Base-by-base conservation (phyloP, 2,329 filamentous ascomycete species). In the Penicillium decumbens region DNA sequence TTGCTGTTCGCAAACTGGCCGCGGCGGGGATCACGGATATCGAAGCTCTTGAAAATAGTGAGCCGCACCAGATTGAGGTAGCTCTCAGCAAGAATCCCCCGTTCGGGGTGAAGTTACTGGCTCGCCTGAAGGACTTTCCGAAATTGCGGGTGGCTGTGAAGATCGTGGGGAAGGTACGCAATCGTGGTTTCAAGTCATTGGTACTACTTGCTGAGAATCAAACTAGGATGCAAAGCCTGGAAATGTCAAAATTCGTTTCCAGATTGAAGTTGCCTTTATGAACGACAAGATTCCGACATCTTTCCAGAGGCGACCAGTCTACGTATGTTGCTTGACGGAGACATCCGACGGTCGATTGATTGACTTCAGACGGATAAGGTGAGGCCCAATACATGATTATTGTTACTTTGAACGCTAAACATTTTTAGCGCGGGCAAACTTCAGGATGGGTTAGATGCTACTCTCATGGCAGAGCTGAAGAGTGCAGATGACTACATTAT, bases 71-170 rank as follows among this genome's bases (percentile, higher is more conserved):
- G 24, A 88, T 98, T 44, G 92, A 97, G 61, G 79, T 83, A 41
- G 72, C 89, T 23, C 68, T 95, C 41, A 85, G 83, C 55, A 85
- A 86, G 46, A 89, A 95, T 57, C 88, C 90, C 0, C 89, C 92
- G 0, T 95, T 87, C 63, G 93, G 92, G 0, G 78, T 80, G 39
- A 85, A 84, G 37, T 65, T 95, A 37, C 72, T 87, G 12, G 80
- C 82, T 10, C 75, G 76, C 18, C 69, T 93, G 8, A 79, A 78
- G 1, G 76, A 77, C 0, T 97, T 96, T 60, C 93, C 93, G 0
- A 82, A 80, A 55, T 71, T 85, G 50, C 73, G 78, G 28, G 73
- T 86, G 3, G 75, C 76, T 4, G 60, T 83, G 10, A 77, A 78
- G 50, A 69, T 78, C 49, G 65, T 74, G 25, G 73, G 74, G 4